Percentiles rank a stretch among this genome's conserved stretches.
phyloP scores from a whole-genome alignment of 2,329 filamentous ascomycete genomes.

The Xylariaceae sp. region DNA sequence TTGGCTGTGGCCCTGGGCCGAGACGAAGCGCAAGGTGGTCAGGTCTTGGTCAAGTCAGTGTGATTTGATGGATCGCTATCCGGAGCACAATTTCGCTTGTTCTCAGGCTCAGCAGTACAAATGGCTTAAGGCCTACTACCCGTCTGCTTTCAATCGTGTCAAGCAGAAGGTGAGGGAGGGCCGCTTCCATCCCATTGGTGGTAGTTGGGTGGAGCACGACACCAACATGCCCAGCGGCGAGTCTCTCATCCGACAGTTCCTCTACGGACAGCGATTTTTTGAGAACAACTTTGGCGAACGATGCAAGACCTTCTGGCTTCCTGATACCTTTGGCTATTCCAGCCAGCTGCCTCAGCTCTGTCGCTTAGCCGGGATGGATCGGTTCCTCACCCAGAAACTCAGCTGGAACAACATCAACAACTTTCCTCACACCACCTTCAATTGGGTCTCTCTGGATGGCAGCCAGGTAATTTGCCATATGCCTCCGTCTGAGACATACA shows the following conservation, averaged over 20 bases:
- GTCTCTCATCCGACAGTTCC: conserved; percentile 87
- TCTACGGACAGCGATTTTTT: conserved; percentile 94
- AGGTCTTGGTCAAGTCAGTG: conserved; percentile 97
- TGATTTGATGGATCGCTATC: conserved; percentile 90
- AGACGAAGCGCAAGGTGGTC: conserved; percentile 94
- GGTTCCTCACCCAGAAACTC: conserved; percentile 96
- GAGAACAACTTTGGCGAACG: conserved; percentile 88
- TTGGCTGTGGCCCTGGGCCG: conserved; percentile 98
- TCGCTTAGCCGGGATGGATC: conserved; percentile 88
- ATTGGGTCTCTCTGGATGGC: conserved; percentile 94
- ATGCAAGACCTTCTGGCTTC: conserved; percentile 92
- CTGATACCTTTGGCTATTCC: conserved; percentile 97
- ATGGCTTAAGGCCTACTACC: conserved; percentile 90
- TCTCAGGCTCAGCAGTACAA: conserved; percentile 98
- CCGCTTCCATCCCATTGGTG: conserved; percentile 90
- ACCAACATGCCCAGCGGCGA: conserved; percentile 97
- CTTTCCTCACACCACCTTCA: conserved; percentile 98
- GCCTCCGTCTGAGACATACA: conserved; percentile 94
- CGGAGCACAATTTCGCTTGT: conserved; percentile 87
- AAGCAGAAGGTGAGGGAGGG: conserved; percentile 88
- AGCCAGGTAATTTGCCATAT: conserved; percentile 98
- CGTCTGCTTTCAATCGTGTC: conserved; percentile 83
- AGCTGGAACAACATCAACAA: conserved; percentile 99
- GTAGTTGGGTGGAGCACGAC: conserved; percentile 98
- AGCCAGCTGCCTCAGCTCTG: conserved; percentile 92